Conservation (phyloP, 1,284 basidiomycete species). For the Clitocybe nebularis region DNA sequence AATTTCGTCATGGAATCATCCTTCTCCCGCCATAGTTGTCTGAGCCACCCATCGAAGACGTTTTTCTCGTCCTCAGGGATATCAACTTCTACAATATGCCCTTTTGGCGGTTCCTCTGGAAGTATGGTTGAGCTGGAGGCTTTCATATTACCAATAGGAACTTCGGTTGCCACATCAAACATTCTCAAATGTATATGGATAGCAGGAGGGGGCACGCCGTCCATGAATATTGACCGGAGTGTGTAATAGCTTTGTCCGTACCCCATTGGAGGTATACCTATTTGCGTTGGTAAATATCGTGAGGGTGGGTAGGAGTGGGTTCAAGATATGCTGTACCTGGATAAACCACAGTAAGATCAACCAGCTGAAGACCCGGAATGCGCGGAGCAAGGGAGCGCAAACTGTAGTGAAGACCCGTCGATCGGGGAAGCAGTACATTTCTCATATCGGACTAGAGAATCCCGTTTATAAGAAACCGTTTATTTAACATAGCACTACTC, state of each 20-base stretch:
- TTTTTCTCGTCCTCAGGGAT: slow-evolving; percentile 66
- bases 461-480: slow-evolving; percentile 3
- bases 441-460: slow-evolving; percentile 65
- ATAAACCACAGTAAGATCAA: slow-evolving; percentile 90
- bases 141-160: slow-evolving; percentile 64
- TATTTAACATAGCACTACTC: slow-evolving; percentile 29
- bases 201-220: slow-evolving; percentile 77
- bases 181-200: slow-evolving; percentile 85
- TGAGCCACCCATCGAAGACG: slow-evolving; percentile 82
- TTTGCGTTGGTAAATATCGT: too few relatives aligned
- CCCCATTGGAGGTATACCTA: slow-evolving; percentile 65
- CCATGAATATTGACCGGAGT: slow-evolving; percentile 83
- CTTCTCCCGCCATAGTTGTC: slow-evolving; percentile 80
- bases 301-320: slow-evolving; percentile 9
- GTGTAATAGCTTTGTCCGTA: slow-evolving; percentile 88
- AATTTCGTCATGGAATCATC: slow-evolving; percentile 71
- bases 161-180: slow-evolving; percentile 60
- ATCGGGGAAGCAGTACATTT: slow-evolving; percentile 82
- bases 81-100: slow-evolving; percentile 46
- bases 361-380: slow-evolving; percentile 72
- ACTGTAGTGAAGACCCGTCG: slow-evolving; percentile 86
- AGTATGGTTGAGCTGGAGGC: slow-evolving; percentile 29
- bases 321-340: slow-evolving; percentile 50
- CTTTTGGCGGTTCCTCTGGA: slow-evolving; percentile 24
- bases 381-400: slow-evolving; percentile 77